Evolutionary conservation across 2,329 filamentous ascomycete species (phyloP).

Genomic region (Fusarium transvaalense): DNA sequence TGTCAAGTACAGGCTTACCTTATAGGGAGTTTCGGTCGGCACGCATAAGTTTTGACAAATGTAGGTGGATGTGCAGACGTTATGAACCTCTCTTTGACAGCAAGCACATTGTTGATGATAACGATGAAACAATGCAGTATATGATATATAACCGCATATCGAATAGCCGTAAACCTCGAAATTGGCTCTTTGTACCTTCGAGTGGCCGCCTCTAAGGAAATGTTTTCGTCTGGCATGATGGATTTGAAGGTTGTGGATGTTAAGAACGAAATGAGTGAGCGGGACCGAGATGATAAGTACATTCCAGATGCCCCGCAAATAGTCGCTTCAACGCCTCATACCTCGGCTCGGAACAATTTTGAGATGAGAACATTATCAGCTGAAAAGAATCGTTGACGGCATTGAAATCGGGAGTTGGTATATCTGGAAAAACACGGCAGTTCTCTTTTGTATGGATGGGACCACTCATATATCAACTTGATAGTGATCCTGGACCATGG

Average conservation of each 20-base stretch:
- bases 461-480: background rate
- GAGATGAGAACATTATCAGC: background rate
- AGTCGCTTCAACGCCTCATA: background rate
- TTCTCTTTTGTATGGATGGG: background rate
- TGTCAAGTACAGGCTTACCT: background rate
- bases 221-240: background rate
- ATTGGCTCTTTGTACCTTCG: slow-evolving; percentile 2
- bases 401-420: background rate
- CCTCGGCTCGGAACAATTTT: slow-evolving; percentile 1
- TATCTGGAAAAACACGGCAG: background rate
- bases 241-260: background rate
- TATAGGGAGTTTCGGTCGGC: slow-evolving; percentile 13
- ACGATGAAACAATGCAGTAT: background rate
- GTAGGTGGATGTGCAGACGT: slow-evolving; percentile 2
- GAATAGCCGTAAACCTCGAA: background rate
- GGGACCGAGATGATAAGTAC: slow-evolving; percentile 1
- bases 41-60: slow-evolving; percentile 14
- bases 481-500: too few species aligned
- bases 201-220: background rate
- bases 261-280: background rate
- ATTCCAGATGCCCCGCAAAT: slow-evolving; percentile 5
- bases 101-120: background rate
- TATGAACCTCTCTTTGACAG: background rate
- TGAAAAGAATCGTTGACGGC: too few species aligned
- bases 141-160: background rate